Evolutionary conservation across 768 basidiomycete species (phyloP).

Genomic region (Hericium erinaceus): DNA sequence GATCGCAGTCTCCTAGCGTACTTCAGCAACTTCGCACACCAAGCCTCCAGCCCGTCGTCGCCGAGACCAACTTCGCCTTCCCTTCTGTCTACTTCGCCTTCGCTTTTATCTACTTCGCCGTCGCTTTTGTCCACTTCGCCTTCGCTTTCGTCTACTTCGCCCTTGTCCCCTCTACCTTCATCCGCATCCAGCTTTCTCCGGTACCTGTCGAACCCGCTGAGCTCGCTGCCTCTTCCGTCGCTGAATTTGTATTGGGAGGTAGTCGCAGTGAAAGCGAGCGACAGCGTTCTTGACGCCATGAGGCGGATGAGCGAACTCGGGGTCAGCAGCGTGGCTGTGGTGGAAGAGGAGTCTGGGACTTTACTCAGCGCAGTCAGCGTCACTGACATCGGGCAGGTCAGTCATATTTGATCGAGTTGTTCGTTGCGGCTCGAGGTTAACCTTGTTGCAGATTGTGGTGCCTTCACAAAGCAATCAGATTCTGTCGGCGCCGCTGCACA

Average conservation of each 20-base stretch:
- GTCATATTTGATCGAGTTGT: background rate
- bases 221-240: slow-evolving; percentile 51
- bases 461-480: slow-evolving; percentile 77
- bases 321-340: slow-evolving; percentile 73
- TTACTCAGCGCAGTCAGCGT: slow-evolving; percentile 74
- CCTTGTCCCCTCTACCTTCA: background rate
- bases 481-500: slow-evolving; percentile 53
- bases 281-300: slow-evolving; percentile 73
- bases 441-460: slow-evolving; percentile 48
- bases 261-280: slow-evolving; percentile 49
- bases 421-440: background rate
- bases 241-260: slow-evolving; percentile 55
- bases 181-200: slow-evolving; percentile 26
- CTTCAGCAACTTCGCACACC: slow-evolving; percentile 44
- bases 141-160: background rate
- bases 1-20: slow-evolving; percentile 64
- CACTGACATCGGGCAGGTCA: slow-evolving; percentile 71
- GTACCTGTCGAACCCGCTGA: slow-evolving; percentile 46
- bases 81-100: background rate
- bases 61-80: background rate
- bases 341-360: slow-evolving; percentile 53
- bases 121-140: background rate
- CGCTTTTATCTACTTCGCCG: background rate
- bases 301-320: slow-evolving; percentile 78
- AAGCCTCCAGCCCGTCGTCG: slow-evolving; percentile 15